Conservation (phyloP, 2,329 filamentous ascomycete species). For the Incumbomyces delicatus region DNA sequence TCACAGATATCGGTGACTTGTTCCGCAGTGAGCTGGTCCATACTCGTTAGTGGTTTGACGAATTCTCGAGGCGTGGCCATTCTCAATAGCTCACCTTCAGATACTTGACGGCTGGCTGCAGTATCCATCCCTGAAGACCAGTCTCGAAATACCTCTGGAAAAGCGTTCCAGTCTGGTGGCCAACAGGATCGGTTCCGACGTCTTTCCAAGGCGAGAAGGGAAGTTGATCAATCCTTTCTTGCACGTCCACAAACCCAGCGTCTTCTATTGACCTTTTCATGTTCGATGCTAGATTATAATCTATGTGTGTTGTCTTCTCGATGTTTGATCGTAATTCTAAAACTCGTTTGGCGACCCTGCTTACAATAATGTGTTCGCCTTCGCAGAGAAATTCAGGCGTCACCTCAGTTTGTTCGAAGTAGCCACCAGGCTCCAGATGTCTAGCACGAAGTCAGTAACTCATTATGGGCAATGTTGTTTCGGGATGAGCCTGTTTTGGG, state of each 20-base stretch:
- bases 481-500: neutral
- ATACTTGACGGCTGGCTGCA: conserved; percentile 24
- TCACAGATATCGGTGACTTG: conserved; percentile 4
- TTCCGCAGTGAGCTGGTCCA: neutral
- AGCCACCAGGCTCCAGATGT: conserved; percentile 4
- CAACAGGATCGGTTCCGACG: conserved; percentile 20
- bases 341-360: neutral
- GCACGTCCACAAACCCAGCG: conserved; percentile 22
- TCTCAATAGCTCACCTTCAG: conserved; percentile 15
- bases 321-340: neutral
- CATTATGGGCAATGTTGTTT: neutral
- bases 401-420: conserved; percentile 7
- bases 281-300: conserved; percentile 1
- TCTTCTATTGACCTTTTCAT: conserved; percentile 13
- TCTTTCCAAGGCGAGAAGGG: conserved; percentile 24
- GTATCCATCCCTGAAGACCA: conserved; percentile 26
- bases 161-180: conserved; percentile 24
- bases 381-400: neutral
- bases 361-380: neutral
- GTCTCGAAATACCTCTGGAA: conserved; percentile 22
- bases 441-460: neutral
- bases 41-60: neutral
- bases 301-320: neutral
- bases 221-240: conserved; percentile 16
- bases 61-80: neutral